phyloP scores from a whole-genome alignment of 1,284 basidiomycete species.

The Puccinia horiana region DNA sequence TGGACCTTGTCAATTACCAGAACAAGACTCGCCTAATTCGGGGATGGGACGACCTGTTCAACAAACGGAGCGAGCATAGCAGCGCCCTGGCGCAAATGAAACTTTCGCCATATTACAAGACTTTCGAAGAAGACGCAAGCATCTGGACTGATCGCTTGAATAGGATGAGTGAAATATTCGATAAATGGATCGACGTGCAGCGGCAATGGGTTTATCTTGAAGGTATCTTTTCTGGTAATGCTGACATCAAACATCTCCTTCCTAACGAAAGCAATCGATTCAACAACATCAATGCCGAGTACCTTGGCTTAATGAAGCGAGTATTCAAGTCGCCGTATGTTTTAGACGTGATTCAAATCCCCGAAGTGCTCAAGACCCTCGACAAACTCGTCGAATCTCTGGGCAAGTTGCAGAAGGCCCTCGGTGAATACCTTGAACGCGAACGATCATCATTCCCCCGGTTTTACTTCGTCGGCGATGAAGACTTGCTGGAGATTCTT shows the following conservation, averaged over 20 bases:
- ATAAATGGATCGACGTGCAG: constrained; percentile 99
- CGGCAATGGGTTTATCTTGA: constrained; percentile 99
- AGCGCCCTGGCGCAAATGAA: constrained; percentile 97
- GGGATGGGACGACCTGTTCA: constrained; percentile 97
- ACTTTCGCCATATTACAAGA: constrained; percentile 90
- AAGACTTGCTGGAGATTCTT: constrained; percentile 97
- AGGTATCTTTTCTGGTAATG: constrained; percentile 98
- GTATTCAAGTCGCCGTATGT: constrained; percentile 99
- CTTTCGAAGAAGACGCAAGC: constrained; percentile 60
- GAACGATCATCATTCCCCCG: constrained; percentile 97
- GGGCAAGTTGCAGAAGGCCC: constrained; percentile 98
- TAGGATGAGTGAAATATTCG: constrained; percentile 90
- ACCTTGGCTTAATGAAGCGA: constrained; percentile 97
- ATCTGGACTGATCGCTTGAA: constrained; percentile 72
- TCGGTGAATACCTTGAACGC: constrained; percentile 97
- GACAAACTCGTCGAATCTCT: constrained; percentile 94
- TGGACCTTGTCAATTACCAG: constrained; percentile 97
- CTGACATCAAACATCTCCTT: constrained; percentile 95
- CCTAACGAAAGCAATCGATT: constrained; percentile 96
- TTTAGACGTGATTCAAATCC: constrained; percentile 93
- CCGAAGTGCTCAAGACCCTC: constrained; percentile 90
- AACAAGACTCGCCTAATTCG: constrained; percentile 95
- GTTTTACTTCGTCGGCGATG: constrained; percentile 99
- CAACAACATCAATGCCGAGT: constrained; percentile 98
- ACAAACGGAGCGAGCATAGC: constrained; percentile 91